Percentiles rank a stretch among this genome's conserved stretches.
phyloP scores from a whole-genome alignment of 2,329 filamentous ascomycete species.

The Neurospora sp. region DNA sequence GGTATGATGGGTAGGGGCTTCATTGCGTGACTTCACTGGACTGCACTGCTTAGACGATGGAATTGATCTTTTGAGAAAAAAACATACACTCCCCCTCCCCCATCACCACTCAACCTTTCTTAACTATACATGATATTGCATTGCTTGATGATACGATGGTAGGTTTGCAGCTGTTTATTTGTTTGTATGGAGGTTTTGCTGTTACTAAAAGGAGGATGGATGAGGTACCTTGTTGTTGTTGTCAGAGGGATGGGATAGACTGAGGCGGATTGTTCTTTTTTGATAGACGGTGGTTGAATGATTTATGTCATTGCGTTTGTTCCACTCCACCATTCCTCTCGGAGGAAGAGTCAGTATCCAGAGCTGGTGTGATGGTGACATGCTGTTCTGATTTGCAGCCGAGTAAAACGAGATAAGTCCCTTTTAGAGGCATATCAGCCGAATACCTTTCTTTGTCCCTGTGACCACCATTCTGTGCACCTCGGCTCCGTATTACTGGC shows the following conservation, averaged over 20 bases:
- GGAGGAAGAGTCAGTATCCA: too few species aligned
- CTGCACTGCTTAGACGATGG: neutral
- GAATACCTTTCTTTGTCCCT: too few species aligned
- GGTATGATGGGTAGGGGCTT: neutral
- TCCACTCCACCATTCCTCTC: too few species aligned
- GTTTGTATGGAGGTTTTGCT: neutral
- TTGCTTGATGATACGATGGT: neutral
- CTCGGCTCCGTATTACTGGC: too few species aligned
- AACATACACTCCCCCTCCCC: neutral
- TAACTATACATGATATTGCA: neutral
- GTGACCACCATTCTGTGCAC: too few species aligned
- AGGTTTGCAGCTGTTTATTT: neutral
- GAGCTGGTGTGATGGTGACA: too few species aligned
- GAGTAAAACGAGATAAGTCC: too few species aligned
- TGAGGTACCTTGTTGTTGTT: neutral
- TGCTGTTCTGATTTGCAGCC: too few species aligned
- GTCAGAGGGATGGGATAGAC: neutral
- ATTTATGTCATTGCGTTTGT: too few species aligned
- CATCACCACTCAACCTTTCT: neutral
- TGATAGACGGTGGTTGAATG: neutral
- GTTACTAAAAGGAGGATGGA: neutral
- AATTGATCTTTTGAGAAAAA: neutral
- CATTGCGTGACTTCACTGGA: neutral
- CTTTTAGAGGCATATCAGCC: too few species aligned
- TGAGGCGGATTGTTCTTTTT: neutral